Evolutionary conservation across 179 eudicot species (phyloP).

Genomic region (Monotropa hypopitys): DNA sequence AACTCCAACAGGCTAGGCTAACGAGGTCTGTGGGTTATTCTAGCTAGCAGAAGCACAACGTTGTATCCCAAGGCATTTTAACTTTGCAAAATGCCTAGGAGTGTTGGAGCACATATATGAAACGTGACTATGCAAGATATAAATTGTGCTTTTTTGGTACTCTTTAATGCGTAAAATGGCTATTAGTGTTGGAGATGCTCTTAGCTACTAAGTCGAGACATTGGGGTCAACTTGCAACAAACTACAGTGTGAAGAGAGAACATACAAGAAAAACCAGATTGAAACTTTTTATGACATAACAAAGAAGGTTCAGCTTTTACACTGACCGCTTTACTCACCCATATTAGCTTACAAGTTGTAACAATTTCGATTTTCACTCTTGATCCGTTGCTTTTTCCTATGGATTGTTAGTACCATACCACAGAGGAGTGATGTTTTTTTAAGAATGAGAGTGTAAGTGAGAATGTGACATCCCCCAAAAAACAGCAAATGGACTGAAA

Average conservation of each 20-base stretch:
- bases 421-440: neutral
- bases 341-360: neutral
- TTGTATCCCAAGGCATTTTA: too few species aligned
- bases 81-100: too few species aligned
- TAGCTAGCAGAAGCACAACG: too few species aligned
- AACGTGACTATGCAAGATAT: too few species aligned
- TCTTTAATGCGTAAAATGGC: too few species aligned
- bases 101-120: too few species aligned
- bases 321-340: neutral
- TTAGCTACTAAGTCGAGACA: neutral
- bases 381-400: neutral
- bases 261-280: neutral
- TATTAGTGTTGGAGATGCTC: too few species aligned
- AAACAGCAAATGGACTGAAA: neutral
- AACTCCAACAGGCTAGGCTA: too few species aligned
- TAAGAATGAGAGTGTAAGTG: neutral
- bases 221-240: neutral
- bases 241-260: neutral
- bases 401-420: neutral
- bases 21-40: too few species aligned
- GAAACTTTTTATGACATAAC: neutral
- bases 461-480: neutral
- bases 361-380: neutral
- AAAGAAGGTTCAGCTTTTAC: neutral
- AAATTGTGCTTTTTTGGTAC: too few species aligned